Base-by-base conservation (phyloP, 805 yeast genomes). In the Yarrowia alimentaria region DNA sequence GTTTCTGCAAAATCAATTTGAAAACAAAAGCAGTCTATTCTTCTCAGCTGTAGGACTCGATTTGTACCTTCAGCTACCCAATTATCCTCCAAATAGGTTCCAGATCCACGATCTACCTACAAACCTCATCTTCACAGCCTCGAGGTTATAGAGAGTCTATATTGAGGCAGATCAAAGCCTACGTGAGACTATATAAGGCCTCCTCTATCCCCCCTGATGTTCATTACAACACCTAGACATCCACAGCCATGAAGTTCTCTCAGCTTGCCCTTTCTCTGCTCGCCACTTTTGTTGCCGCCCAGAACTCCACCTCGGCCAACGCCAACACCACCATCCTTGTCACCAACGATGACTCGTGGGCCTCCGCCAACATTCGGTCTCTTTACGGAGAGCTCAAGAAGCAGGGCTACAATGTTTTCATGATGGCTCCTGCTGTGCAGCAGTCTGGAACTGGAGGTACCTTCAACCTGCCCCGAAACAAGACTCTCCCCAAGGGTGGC, bases 291-390 rank as follows among this genome's bases (percentile, higher is more conserved):
- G 43, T 32, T 14, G 4, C 18, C n/a, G 47, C 47, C 25, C 47
- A 40, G 33, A 40, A 26, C 32, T 18, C 32, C 33, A 38, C 30
- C 22, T 14, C 31, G 2, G 19, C 38, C 29, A 38, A 38, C 32
- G 12, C 45, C 24, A 26, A 38, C 49, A 42, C 34, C 28, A 72
- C 74, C 60, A 72, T 75, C 54, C 61, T 77, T 16, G 65, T 76
- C 30, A 72, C 81, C 54, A 77, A 78, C 58, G 83, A 78, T 59
- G 83, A 78, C 56, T 73, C 77, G 17, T 78, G 78, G 77, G 75
- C 74, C 2, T 65, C 80, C 5, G 74, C 81, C 40, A 76, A 76
- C 59, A 75, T 78, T 59, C 72, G 81, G 60, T 79, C 81, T n/a
- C 63, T 77, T 5, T 78, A 77, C 69, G 62, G 70, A 42, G 75